Base-by-base conservation (phyloP, 352 stramenopile species). In the Phytophthora hibernalis region DNA sequence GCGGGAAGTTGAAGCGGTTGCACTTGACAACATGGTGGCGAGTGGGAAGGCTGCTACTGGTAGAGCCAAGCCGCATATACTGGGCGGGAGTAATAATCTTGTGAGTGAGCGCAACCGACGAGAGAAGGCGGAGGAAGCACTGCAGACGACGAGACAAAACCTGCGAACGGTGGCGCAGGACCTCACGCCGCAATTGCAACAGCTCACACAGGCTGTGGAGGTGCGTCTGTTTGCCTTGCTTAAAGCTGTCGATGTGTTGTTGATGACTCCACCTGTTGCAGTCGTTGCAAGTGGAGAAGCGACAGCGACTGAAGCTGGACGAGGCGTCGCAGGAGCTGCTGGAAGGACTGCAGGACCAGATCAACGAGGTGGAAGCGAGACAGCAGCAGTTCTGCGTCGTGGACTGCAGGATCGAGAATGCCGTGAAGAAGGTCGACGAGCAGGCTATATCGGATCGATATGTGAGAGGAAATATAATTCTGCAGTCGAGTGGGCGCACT, bases 1-100 rank as follows among this genome's bases (percentile, higher is more conserved):
- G 24, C 31, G n/a, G n/a, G 18, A 51, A 49, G 51, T 67, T 67
- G 59, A 61, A 61, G 59, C 12, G 13, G 40, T 44, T 44, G 54
- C 31, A 30, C 10, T 11, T 47, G 30, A 3, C 16, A 42, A 9
- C 3, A 55, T 69, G 59, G 52, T 52, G 37, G 54, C 31, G 26
- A 57, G 21, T 28, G 50, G 31, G 5, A 42, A 18, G 13, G 28
- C 28, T 37, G 35, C 37, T 37, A 26, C 13, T 11, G 37, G 12
- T 15, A n/a, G 43, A 15, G 31, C 24, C 21, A 79, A 69, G 38
- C 70, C 81, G 5, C 81, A 90, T 44, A 74, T 87, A 16, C 72
- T 92, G 6, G 83, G 83, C 15, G 83, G 82, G 9, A 92, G 83
- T 59, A 90, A 87, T 58, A 92, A 87, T 55, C 72, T 91, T 24